A percentile compares a stretch with the other conserved stretches of the same genome.
These are phyloP conservation scores for Umbelopsis isabellina DNA, from an alignment of 192 early-diverging fungal species.

Conservation along the genomic window DNA sequence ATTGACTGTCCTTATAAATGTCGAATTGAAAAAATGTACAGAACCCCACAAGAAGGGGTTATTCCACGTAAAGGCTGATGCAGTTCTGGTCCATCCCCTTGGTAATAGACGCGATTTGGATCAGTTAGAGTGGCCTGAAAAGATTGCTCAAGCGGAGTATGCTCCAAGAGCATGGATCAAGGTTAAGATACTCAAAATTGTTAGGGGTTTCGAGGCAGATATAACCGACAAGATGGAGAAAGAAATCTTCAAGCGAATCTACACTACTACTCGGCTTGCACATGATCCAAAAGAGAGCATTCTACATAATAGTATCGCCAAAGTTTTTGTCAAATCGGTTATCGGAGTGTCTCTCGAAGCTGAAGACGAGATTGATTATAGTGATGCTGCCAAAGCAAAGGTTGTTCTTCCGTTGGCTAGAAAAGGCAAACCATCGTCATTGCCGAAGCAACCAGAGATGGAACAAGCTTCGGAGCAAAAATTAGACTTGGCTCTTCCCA, in stretches of 20 bases:
- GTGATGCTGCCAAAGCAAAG: background rate
- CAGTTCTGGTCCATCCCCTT: constrained; percentile 21
- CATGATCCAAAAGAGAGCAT: constrained; percentile 5
- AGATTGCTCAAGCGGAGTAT: constrained; percentile 22
- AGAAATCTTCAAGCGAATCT: constrained; percentile 26
- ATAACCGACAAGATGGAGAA: constrained; percentile 32
- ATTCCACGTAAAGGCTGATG: constrained; percentile 9
- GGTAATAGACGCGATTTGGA: constrained; percentile 22
- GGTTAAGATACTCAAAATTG: constrained; percentile 21
- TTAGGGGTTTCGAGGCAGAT: constrained; percentile 18
- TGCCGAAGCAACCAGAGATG: background rate
- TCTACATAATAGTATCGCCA: background rate
- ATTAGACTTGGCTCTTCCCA: no score
- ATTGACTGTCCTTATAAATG: constrained; percentile 11
- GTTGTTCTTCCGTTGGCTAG: background rate
- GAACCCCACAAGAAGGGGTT: constrained; percentile 18
- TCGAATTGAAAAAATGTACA: constrained; percentile 4
- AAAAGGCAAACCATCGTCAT: background rate
- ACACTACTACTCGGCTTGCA: constrained; percentile 26
- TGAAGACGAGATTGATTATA: constrained; percentile 14
- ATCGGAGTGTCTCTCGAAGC: background rate
- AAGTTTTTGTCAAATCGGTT: constrained; percentile 5
- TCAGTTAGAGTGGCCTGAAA: constrained; percentile 13
- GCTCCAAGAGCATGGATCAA: constrained; percentile 43
- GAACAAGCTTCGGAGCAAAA: background rate